Evolutionary conservation across 164 flowering plant species (phyloP).

Genomic region (Pachysandra terminalis): DNA sequence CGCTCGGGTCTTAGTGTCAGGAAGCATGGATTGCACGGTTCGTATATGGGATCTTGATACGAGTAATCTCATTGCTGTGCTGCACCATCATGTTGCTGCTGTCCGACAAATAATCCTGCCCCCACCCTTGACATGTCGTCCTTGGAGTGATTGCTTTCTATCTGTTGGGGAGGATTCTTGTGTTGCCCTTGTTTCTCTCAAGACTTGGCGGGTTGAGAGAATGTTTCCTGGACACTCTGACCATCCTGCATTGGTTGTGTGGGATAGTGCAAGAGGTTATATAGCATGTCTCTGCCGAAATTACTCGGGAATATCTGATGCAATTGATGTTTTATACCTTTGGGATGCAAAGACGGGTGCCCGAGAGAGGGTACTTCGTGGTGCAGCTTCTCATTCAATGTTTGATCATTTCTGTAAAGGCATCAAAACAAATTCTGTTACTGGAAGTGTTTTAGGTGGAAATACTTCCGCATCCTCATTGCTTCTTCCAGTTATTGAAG

Average conservation of each 20-base stretch:
- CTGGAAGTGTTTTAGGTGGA: constrained; percentile 39
- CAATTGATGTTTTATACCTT: constrained; percentile 57
- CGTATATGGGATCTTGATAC: constrained; percentile 86
- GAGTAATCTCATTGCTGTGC: constrained; percentile 47
- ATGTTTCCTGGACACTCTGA: constrained; percentile 89
- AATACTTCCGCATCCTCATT: constrained; percentile 73
- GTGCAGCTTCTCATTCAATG: constrained; percentile 88
- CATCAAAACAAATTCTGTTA: constrained; percentile 31
- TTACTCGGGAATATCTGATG: constrained; percentile 39
- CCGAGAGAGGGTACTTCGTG: constrained; percentile 85
- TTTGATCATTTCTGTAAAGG: constrained; percentile 77
- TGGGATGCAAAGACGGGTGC: constrained; percentile 98
- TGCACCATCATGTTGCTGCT: constrained; percentile 95
- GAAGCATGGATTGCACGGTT: constrained; percentile 85
- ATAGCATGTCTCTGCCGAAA: constrained; percentile 70
- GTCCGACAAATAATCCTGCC: constrained; percentile 85
- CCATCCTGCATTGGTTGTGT: constrained; percentile 75
- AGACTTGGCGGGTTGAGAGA: constrained; percentile 85
- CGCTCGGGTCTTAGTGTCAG: constrained; percentile 60
- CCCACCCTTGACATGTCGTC: constrained; percentile 51
- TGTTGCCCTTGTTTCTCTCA: constrained; percentile 79
- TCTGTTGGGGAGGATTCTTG: constrained; percentile 89
- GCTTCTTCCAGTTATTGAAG: constrained; percentile 50
- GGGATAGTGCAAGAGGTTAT: constrained; percentile 93
- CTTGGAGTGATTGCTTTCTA: constrained; percentile 94